A percentile compares a stretch with the other conserved stretches of the same genome.
Conservation (phyloP, 2,329 filamentous ascomycete species). For the Triangularia verruculosa region DNA sequence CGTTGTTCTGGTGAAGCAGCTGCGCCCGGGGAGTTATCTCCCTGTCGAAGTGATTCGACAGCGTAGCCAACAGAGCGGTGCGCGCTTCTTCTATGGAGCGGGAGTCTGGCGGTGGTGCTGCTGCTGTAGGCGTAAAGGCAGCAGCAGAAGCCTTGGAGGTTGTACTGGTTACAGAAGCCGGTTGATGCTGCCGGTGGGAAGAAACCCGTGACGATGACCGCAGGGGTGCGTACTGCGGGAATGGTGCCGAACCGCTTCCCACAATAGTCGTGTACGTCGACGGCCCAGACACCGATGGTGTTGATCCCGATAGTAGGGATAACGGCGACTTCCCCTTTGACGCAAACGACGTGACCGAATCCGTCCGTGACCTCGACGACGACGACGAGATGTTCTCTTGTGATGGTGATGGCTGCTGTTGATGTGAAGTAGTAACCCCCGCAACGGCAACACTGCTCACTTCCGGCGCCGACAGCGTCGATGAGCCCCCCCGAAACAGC, state of each 20-base stretch:
- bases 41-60: constrained; percentile 68
- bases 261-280: not conserved
- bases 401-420: too few species aligned
- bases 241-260: not conserved
- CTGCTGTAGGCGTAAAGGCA: not conserved
- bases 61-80: constrained; percentile 56
- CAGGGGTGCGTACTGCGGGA: too few species aligned
- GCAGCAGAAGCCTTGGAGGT: not conserved
- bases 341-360: too few species aligned
- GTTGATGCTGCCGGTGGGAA: too few species aligned
- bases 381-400: constrained; percentile 5
- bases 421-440: constrained; percentile 5
- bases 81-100: constrained; percentile 52
- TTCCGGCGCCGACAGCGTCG: not conserved
- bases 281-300: not conserved
- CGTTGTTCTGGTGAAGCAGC: constrained; percentile 66
- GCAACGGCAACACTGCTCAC: not conserved
- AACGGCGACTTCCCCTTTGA: not conserved
- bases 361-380: too few species aligned
- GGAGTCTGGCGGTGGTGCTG: not conserved
- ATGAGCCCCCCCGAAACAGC: not conserved
- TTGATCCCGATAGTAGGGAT: not conserved
- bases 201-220: too few species aligned
- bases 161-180: too few species aligned
- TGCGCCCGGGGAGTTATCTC: constrained; percentile 66